These are phyloP conservation scores for Fraxinus dipetala DNA, from an alignment of 305 asterid genomes.

Conservation along the genomic window DNA sequence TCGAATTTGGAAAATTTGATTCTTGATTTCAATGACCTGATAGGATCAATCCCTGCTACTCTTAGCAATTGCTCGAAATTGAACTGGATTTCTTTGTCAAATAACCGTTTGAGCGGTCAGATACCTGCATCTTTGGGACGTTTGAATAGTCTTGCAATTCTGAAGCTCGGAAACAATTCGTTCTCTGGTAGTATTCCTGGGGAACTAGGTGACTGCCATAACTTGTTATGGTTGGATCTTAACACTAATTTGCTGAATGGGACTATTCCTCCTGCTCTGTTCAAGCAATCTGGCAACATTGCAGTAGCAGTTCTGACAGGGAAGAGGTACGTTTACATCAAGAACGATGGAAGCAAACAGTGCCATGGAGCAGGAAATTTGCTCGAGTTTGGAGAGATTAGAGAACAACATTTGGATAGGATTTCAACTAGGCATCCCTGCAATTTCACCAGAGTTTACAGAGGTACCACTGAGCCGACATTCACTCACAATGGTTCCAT, in stretches of 20 bases:
- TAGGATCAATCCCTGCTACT: constrained; percentile 55
- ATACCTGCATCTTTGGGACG: constrained; percentile 63
- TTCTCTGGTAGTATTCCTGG: constrained; percentile 59
- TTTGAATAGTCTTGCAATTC: constrained; percentile 46
- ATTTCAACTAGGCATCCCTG: constrained; percentile 76
- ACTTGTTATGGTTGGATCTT: constrained; percentile 83
- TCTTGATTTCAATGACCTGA: constrained; percentile 61
- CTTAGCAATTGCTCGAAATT: constrained; percentile 61
- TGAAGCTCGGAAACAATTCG: constrained; percentile 58
- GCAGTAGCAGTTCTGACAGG: constrained; percentile 62
- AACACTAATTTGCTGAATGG: constrained; percentile 64
- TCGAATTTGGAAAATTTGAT: constrained; percentile 53
- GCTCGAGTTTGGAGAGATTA: constrained; percentile 85
- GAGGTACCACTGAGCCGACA: constrained; percentile 67
- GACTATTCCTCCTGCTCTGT: constrained; percentile 60
- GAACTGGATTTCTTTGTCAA: constrained; percentile 67
- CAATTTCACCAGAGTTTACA: constrained; percentile 63
- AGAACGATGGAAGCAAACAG: constrained; percentile 76
- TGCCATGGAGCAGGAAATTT: constrained; percentile 94
- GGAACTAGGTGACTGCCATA: constrained; percentile 70
- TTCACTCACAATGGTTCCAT: constrained; percentile 87
- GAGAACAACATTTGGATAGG: constrained; percentile 61
- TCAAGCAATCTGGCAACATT: constrained; percentile 85
- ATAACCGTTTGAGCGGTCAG: constrained; percentile 47
- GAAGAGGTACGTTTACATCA: constrained; percentile 62